These are phyloP conservation scores for Cinnamomum chago DNA, from an alignment of 164 flowering plant genomes.

Conservation along the genomic window DNA sequence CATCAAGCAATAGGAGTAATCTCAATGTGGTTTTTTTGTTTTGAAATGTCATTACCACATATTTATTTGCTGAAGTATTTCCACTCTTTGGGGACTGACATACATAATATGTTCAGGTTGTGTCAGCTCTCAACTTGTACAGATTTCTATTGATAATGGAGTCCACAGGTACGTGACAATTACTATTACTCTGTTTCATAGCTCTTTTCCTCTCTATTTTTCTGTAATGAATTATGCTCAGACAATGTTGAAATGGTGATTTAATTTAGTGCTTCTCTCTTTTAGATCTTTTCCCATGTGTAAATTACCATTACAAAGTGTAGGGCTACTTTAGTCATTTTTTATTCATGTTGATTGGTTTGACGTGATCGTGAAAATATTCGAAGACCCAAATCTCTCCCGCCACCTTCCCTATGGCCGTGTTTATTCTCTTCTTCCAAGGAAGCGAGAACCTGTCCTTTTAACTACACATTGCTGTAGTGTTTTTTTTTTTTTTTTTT, in stretches of 20 bases:
- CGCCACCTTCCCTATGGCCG: too few species aligned
- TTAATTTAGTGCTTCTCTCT: neutral
- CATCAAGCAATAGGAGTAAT: neutral
- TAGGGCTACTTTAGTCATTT: neutral
- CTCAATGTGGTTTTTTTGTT: neutral
- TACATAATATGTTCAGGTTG: constrained; percentile 44
- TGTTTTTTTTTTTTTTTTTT: too few species aligned
- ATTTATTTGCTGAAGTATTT: neutral
- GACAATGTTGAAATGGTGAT: neutral
- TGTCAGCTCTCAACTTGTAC: constrained; percentile 82
- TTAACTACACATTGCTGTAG: too few species aligned
- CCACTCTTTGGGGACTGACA: neutral
- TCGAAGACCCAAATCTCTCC: too few species aligned
- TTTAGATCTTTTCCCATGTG: neutral
- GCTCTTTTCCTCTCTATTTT: neutral
- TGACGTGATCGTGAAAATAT: neutral
- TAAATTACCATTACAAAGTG: neutral
- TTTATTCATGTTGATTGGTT: neutral
- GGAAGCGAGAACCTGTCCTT: too few species aligned
- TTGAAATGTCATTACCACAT: neutral
- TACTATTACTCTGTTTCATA: neutral
- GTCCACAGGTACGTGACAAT: constrained; percentile 47
- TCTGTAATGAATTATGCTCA: neutral
- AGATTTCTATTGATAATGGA: constrained; percentile 67
- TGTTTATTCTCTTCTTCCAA: too few species aligned